Evolutionary conservation across 1,284 basidiomycete genomes (phyloP).

Genomic region (Ustilago loliicola): DNA sequence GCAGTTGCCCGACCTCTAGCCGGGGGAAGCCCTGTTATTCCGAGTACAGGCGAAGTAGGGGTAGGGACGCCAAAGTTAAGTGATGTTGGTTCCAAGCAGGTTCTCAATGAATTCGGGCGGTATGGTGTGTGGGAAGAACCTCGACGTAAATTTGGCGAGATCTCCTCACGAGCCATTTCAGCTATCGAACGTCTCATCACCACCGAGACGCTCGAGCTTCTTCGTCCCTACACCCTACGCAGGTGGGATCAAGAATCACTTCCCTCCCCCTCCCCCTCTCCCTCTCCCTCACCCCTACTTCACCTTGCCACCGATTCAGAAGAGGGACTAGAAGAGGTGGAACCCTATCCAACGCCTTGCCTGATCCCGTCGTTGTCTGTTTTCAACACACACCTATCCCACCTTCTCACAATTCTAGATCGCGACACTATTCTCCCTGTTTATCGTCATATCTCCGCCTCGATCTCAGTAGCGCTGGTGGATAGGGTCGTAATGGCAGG

Average conservation of each 20-base stretch:
- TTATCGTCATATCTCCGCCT: constrained; percentile 52
- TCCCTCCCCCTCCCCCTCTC: background rate
- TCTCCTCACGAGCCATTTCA: constrained; percentile 38
- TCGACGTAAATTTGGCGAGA: constrained; percentile 41
- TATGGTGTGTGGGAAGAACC: constrained; percentile 63
- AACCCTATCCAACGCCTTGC: constrained; percentile 48
- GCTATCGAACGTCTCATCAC: constrained; percentile 58
- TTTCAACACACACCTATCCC: constrained; percentile 58
- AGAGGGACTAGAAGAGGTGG: constrained; percentile 11
- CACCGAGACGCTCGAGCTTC: constrained; percentile 56
- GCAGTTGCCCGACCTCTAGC: constrained; percentile 35
- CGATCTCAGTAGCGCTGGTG: constrained; percentile 46
- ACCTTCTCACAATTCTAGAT: constrained; percentile 56
- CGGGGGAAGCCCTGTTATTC: constrained; percentile 2
- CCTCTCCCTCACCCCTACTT: background rate
- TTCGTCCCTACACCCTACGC: constrained; percentile 50
- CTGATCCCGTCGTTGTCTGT: constrained; percentile 59
- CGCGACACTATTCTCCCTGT: constrained; percentile 43
- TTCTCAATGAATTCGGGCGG: constrained; percentile 31
- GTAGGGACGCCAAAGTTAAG: constrained; percentile 24
- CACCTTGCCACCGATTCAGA: too few relatives aligned
- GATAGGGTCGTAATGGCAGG: constrained; percentile 64
- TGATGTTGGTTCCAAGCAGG: constrained; percentile 23
- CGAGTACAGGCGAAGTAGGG: constrained; percentile 5
- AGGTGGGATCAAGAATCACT: constrained; percentile 41